Conservation (phyloP, 257 asterid genomes). For the Plectranthus barbatus region DNA sequence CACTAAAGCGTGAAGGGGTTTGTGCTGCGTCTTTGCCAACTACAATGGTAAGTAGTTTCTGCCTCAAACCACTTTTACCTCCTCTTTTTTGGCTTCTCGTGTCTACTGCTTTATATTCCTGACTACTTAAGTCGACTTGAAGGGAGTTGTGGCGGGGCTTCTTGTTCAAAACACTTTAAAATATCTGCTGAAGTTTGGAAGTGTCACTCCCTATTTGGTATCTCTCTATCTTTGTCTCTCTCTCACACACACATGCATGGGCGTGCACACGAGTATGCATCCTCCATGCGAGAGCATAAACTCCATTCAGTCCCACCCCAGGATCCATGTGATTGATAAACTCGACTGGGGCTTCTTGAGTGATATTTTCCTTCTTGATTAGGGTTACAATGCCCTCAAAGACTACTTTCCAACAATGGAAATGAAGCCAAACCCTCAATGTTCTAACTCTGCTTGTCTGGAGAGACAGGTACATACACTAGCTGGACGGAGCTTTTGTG, state of each 20-base stretch:
- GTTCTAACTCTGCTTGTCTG: constrained; percentile 90
- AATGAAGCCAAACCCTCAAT: constrained; percentile 96
- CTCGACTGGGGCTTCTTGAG: no score
- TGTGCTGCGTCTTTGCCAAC: constrained; percentile 99
- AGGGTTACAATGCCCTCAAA: constrained; percentile 98
- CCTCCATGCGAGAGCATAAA: not conserved
- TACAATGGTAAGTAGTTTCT: constrained; percentile 63
- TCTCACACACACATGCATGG: not conserved
- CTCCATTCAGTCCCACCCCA: not conserved
- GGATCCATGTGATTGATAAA: no score
- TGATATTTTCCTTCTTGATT: constrained; percentile 12
- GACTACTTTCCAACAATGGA: constrained; percentile 95
- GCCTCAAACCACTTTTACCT: constrained; percentile 5
- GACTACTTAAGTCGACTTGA: constrained; percentile 18
- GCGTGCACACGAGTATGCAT: not conserved
- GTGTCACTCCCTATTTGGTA: constrained; percentile 90
- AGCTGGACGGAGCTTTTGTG: constrained; percentile 1
- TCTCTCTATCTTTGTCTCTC: constrained; percentile 4
- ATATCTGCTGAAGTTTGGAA: constrained; percentile 84
- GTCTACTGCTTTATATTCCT: constrained; percentile 1
- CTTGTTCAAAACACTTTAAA: constrained; percentile 93
- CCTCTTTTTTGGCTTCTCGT: not conserved
- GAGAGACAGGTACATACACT: constrained; percentile 78
- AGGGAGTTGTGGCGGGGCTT: constrained; percentile 98
- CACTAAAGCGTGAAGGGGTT: constrained; percentile 97